These are phyloP conservation scores for Clonostachys sp. DNA, from an alignment of 2,329 filamentous ascomycete species.

Conservation along the genomic window DNA sequence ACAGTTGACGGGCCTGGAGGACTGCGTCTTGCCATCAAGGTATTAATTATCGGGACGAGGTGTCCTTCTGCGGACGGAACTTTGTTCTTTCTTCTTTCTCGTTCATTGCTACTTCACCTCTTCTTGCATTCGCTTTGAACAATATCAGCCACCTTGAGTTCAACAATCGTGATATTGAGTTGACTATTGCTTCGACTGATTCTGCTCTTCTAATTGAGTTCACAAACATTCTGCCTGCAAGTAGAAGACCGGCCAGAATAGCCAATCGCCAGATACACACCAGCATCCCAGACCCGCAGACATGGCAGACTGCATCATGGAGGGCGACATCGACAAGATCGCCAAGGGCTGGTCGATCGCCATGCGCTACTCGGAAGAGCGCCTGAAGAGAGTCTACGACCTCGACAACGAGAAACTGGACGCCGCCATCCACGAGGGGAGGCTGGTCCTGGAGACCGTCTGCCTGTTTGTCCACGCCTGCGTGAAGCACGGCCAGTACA, in stretches of 20 bases:
- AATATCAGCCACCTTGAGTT: no score
- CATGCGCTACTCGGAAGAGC: conserved; percentile 25
- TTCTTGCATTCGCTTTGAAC: no score
- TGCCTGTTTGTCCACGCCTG: conserved; percentile 33
- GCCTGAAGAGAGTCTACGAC: conserved; percentile 21
- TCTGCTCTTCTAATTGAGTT: background rate
- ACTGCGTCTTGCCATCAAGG: no score
- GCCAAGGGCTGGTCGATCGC: conserved; percentile 30
- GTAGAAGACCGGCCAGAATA: no score
- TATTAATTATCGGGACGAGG: no score
- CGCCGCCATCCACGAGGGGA: conserved; percentile 21
- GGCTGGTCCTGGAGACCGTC: conserved; percentile 28
- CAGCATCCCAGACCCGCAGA: background rate
- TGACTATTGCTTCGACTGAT: no score
- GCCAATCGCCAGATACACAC: background rate
- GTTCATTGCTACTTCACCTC: no score
- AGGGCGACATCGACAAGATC: conserved; percentile 24
- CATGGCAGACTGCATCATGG: background rate
- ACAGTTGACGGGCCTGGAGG: no score
- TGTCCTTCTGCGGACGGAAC: no score
- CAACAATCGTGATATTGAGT: no score
- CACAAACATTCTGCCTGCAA: background rate
- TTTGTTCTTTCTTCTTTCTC: no score
- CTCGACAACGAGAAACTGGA: conserved; percentile 24
- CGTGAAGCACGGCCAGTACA: conserved; percentile 27